Evolutionary conservation across 2,329 filamentous ascomycete species (phyloP).

Genomic region (Pseudocercospora crystallina): DNA sequence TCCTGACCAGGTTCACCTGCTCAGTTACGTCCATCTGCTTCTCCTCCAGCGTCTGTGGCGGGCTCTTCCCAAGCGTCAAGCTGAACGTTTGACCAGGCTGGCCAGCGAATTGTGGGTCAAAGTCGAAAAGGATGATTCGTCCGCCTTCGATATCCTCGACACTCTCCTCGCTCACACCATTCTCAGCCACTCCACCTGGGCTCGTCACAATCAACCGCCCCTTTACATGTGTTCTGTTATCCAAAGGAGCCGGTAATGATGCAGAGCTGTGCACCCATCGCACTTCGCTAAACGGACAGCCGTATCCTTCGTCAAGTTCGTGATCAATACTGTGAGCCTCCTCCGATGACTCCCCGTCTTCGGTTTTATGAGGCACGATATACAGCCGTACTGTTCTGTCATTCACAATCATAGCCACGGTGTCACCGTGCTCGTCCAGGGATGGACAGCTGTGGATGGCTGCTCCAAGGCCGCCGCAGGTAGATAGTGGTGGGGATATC

Average conservation of each 20-base stretch:
- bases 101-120: constrained; percentile 30
- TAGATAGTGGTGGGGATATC: constrained; percentile 38
- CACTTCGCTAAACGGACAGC: constrained; percentile 38
- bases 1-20: constrained; percentile 36
- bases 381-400: constrained; percentile 39
- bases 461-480: constrained; percentile 37
- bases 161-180: constrained; percentile 30
- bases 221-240: constrained; percentile 29
- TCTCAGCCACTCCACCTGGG: constrained; percentile 35
- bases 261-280: constrained; percentile 37
- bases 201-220: constrained; percentile 38
- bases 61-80: constrained; percentile 36
- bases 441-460: constrained; percentile 38
- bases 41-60: constrained; percentile 36
- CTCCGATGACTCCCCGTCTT: constrained; percentile 30
- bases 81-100: constrained; percentile 39
- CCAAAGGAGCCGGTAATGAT: constrained; percentile 28
- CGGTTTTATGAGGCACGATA: constrained; percentile 33
- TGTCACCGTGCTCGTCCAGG: constrained; percentile 38
- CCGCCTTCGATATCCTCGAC: constrained; percentile 39
- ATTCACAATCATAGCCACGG: constrained; percentile 40
- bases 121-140: constrained; percentile 36
- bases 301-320: constrained; percentile 39
- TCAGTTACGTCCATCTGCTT: constrained; percentile 35
- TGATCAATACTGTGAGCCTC: constrained; percentile 41